Conservation (phyloP, 352 stramenopile genomes). For the Globisporangium viniferum region DNA sequence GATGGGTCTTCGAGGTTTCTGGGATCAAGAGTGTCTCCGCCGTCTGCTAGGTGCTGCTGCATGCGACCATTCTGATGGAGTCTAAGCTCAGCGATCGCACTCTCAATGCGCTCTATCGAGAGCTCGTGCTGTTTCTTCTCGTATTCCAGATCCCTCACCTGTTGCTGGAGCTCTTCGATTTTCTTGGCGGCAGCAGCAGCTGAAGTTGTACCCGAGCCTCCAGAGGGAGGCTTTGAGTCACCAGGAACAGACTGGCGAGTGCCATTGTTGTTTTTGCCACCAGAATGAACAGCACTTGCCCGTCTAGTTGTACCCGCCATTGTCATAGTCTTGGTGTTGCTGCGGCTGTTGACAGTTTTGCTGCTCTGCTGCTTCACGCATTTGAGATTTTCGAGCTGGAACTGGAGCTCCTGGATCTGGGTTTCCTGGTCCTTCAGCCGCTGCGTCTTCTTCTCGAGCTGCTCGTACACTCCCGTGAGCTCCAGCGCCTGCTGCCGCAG, state of each 20-base stretch:
- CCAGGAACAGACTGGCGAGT: background rate
- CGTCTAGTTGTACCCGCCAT: background rate
- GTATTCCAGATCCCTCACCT: slow-evolving; percentile 39
- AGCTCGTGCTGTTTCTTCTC: slow-evolving; percentile 40
- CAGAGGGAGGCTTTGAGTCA: background rate
- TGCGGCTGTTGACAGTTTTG: background rate
- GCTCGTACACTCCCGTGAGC: slow-evolving; percentile 67
- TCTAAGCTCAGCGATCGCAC: slow-evolving; percentile 33
- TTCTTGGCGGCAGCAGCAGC: slow-evolving; percentile 19
- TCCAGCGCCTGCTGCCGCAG: slow-evolving; percentile 65
- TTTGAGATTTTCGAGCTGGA: slow-evolving; percentile 40
- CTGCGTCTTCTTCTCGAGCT: slow-evolving; percentile 56
- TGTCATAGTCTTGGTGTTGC: background rate
- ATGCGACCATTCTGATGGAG: slow-evolving; percentile 29
- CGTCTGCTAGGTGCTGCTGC: background rate
- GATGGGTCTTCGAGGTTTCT: background rate
- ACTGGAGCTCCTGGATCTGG: slow-evolving; percentile 41
- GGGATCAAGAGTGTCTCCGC: slow-evolving; percentile 1
- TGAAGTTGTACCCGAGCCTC: background rate
- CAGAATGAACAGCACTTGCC: background rate
- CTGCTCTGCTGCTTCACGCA: slow-evolving; percentile 12
- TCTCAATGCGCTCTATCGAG: slow-evolving; percentile 36
- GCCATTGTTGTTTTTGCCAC: background rate
- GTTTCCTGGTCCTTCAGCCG: slow-evolving; percentile 33
- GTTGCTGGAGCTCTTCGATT: slow-evolving; percentile 28